phyloP scores from a whole-genome alignment of 768 basidiomycete genomes.

The Naganishia vishniacii region DNA sequence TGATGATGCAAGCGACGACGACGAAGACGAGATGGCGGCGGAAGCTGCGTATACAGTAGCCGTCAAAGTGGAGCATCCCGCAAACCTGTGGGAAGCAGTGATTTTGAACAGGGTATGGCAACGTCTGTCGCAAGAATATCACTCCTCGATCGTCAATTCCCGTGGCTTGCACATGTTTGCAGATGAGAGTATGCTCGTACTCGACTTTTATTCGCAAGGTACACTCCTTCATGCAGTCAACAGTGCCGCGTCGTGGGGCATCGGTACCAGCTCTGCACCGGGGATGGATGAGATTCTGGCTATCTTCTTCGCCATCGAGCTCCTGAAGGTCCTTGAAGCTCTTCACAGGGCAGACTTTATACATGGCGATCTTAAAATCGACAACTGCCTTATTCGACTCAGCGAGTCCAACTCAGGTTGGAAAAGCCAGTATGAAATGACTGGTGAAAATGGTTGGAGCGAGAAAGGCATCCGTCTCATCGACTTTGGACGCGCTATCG shows the following conservation, averaged over 20 bases:
- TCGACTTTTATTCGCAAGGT: conserved; percentile 85
- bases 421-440: conserved; percentile 68
- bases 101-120: conserved; percentile 71
- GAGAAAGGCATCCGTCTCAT: conserved; percentile 85
- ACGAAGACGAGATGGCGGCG: conserved; percentile 57
- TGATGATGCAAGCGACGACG: conserved; percentile 53
- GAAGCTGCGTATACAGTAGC: conserved; percentile 63
- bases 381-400: conserved; percentile 92
- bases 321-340: conserved; percentile 72
- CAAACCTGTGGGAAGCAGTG: conserved; percentile 87
- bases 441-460: conserved; percentile 77
- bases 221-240: conserved; percentile 89
- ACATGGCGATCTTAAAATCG: conserved; percentile 97
- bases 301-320: conserved; percentile 89
- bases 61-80: conserved; percentile 83
- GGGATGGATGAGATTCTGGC: conserved; percentile 83
- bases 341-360: conserved; percentile 80
- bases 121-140: conserved; percentile 58
- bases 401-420: conserved; percentile 66
- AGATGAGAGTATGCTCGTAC: conserved; percentile 83
- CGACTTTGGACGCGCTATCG: conserved; percentile 95
- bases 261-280: conserved; percentile 54
- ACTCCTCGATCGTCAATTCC: conserved; percentile 67
- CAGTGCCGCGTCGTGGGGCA: conserved; percentile 65
- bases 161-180: conserved; percentile 73